These are phyloP conservation scores for Candida tetrigidarum DNA, from an alignment of 1,139 yeast species.

Conservation along the genomic window DNA sequence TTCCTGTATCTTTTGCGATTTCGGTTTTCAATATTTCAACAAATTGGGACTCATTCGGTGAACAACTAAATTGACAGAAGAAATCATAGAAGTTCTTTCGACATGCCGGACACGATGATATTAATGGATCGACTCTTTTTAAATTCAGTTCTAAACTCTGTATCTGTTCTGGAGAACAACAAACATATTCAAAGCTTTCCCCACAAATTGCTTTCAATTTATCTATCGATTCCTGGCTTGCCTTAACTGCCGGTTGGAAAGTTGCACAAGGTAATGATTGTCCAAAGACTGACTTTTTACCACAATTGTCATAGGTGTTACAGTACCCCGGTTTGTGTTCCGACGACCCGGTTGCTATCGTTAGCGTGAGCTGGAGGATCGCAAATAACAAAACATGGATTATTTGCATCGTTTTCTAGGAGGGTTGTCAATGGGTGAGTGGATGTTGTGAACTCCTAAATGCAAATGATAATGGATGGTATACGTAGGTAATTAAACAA, in stretches of 20 bases:
- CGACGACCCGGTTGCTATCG: neutral
- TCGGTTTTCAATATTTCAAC: conserved; percentile 65
- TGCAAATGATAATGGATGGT: no score
- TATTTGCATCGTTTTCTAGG: conserved; percentile 4
- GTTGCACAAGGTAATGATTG: conserved; percentile 78
- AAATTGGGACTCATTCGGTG: conserved; percentile 80
- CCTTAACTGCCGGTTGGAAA: conserved; percentile 48
- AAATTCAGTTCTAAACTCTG: conserved; percentile 50
- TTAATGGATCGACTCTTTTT: conserved; percentile 75
- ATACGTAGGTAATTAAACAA: neutral
- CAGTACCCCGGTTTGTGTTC: conserved; percentile 41
- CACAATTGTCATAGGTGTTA: conserved; percentile 70
- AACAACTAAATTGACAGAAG: conserved; percentile 90
- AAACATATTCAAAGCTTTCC: conserved; percentile 53
- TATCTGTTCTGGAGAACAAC: conserved; percentile 46
- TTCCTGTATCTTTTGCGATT: conserved; percentile 53
- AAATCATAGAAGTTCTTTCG: conserved; percentile 80
- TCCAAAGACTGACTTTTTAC: conserved; percentile 82
- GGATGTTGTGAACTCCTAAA: no score
- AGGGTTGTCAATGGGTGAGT: no score
- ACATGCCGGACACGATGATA: conserved; percentile 96
- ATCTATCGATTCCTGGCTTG: conserved; percentile 47
- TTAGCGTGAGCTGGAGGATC: conserved; percentile 6
- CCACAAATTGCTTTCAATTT: conserved; percentile 63
- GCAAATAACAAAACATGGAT: conserved; percentile 6